A percentile compares a stretch with the other conserved stretches of the same genome.
phyloP scores from a whole-genome alignment of 2,329 filamentous ascomycete genomes.

The Penicillium sp. region DNA sequence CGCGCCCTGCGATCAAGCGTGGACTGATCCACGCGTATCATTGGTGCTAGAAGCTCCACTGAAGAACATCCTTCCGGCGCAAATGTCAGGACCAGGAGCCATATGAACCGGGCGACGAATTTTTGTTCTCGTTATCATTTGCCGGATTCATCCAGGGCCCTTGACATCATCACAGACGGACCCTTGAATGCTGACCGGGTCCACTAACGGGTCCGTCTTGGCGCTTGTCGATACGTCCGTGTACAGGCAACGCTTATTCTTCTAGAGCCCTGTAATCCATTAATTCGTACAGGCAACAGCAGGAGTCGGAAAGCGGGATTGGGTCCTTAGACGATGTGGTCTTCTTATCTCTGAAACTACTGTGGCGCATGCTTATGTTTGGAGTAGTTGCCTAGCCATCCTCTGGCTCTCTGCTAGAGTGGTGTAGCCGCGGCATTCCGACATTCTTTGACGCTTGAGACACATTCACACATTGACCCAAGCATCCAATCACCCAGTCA shows the following conservation, averaged over 20 bases:
- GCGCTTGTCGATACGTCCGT: not conserved
- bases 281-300: not conserved
- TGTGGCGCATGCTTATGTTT: not conserved
- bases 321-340: not conserved
- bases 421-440: too few relatives aligned
- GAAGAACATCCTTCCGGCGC: not conserved
- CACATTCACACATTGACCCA: not conserved
- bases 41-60: not conserved
- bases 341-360: not conserved
- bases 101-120: not conserved
- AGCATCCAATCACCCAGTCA: too few relatives aligned
- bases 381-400: too few relatives aligned
- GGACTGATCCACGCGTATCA: not conserved
- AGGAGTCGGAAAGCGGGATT: not conserved
- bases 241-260: not conserved
- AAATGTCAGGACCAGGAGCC: not conserved
- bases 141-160: not conserved
- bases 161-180: constrained; percentile 6
- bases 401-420: too few relatives aligned
- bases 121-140: not conserved
- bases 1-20: not conserved
- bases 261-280: too few relatives aligned
- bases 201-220: not conserved
- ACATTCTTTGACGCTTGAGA: not conserved
- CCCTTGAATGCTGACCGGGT: not conserved